A percentile compares a stretch with the other conserved stretches of the same genome.
phyloP scores from a whole-genome alignment of 2,329 filamentous ascomycete genomes.

The Teratosphaeria viscida region DNA sequence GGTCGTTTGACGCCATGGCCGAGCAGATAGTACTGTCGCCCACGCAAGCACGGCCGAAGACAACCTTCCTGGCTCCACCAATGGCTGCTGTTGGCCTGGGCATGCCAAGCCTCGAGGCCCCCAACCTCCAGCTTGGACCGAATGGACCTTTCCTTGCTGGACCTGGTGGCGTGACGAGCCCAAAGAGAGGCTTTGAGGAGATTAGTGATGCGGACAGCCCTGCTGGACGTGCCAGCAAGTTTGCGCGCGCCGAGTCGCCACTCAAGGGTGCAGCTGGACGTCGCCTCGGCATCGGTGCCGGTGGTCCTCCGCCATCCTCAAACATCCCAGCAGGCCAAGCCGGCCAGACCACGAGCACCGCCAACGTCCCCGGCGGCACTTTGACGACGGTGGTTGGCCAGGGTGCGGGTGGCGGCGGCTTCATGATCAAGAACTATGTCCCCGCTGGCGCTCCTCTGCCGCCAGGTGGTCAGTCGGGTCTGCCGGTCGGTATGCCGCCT shows the following conservation, averaged over 20 bases:
- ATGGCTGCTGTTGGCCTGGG: constrained; percentile 9
- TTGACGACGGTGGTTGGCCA: constrained; percentile 3
- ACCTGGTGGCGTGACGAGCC: constrained; percentile 9
- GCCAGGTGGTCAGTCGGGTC: background rate
- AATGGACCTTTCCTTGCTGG: constrained; percentile 24
- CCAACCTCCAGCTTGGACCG: constrained; percentile 17
- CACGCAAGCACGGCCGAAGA: constrained; percentile 52
- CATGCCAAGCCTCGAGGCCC: background rate
- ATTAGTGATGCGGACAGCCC: constrained; percentile 56
- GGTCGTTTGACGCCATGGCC: constrained; percentile 67
- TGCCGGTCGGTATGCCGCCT: constrained; percentile 2
- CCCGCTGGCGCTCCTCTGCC: constrained; percentile 1
- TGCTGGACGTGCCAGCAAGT: constrained; percentile 60
- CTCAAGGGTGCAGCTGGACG: constrained; percentile 83
- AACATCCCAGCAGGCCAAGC: constrained; percentile 23
- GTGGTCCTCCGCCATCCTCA: background rate
- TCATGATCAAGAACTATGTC: constrained; percentile 24
- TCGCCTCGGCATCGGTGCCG: constrained; percentile 43
- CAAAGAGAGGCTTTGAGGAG: constrained; percentile 37
- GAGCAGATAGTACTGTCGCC: constrained; percentile 79
- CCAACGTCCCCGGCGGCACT: constrained; percentile 6
- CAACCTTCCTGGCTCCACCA: background rate
- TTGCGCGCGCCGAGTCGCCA: constrained; percentile 81
- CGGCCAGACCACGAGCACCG: background rate
- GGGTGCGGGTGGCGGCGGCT: constrained; percentile 18